A percentile compares a stretch with the other conserved stretches of the same genome.
phyloP scores from a whole-genome alignment of 345 rosid species.

The Adansonia digitata region DNA sequence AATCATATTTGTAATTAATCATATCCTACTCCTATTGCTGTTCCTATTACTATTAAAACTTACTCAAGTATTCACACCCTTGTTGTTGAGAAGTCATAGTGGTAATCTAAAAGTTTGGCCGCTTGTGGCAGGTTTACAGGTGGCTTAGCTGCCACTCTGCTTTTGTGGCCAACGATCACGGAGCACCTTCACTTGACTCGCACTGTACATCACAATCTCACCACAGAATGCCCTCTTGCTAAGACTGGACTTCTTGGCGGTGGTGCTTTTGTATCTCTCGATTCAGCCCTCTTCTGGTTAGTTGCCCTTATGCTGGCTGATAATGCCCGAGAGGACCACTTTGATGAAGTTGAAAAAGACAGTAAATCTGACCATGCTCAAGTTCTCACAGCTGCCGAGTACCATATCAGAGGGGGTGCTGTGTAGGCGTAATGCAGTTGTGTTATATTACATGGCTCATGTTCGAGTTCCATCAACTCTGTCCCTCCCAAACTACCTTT shows the following conservation, averaged over 20 bases:
- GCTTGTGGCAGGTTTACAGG: conserved; percentile 42
- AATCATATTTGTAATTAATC: too few species aligned
- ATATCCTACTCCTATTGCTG: too few species aligned
- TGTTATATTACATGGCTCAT: not conserved
- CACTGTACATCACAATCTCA: conserved; percentile 50
- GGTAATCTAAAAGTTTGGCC: not conserved
- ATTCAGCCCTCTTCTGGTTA: conserved; percentile 79
- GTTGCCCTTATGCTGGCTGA: conserved; percentile 71
- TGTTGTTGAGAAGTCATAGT: not conserved
- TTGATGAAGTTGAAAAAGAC: conserved; percentile 44
- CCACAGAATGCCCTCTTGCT: conserved; percentile 67
- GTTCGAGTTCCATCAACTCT: not conserved
- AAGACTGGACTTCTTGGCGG: conserved; percentile 87
- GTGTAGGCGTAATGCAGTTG: not conserved
- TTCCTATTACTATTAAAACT: too few species aligned
- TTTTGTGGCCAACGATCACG: conserved; percentile 77
- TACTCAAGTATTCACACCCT: not conserved
- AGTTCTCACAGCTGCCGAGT: not conserved
- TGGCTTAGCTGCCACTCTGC: conserved; percentile 52
- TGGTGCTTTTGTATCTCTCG: conserved; percentile 80
- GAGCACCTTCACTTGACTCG: conserved; percentile 65
- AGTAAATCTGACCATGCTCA: conserved; percentile 5
- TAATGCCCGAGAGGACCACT: conserved; percentile 87
- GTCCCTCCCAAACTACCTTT: not conserved
- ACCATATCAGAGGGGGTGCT: not conserved